Base-by-base conservation (phyloP, 2,329 filamentous ascomycete genomes). In the Curvularia eragrostidis region DNA sequence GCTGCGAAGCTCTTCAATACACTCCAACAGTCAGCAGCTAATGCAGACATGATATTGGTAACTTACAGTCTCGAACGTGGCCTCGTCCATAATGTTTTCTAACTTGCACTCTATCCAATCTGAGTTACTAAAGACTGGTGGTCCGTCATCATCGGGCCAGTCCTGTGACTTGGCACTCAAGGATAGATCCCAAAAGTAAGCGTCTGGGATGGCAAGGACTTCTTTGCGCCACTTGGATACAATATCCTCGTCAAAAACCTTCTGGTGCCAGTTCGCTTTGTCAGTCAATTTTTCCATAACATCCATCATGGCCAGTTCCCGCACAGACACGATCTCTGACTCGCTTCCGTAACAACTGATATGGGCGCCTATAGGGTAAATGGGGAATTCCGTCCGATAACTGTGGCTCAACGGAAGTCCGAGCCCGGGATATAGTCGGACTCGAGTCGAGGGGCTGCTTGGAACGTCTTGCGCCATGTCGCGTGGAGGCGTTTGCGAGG, bases 1-100 rank as follows among this genome's bases (percentile, higher is more conserved):
- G 65, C 78, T 79, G 12, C 74, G 77, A 0, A 87, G 77, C 62
- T 86, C 84, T 7, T 74, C 63, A 24, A 70, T 52, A 44, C 67
- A 70, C 66, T 69, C 41, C 15, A 5, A 43, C n/a, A 2, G 21
- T 26, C 1, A 41, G 55, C 23, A 41, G 32, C 5, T 39, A 23
- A 41, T 23, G 12, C 8, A 23, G 23, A 28, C 3, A 4, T 13
- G 13, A 42, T 13, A 4, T 2, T 26, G 36, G 28, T 12, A 18
- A 30, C 24, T 41, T 59, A 69, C 67, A 49, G 30, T 57, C 15
- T 63, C 49, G 30, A 71, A 66, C 3, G 59, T 46, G 5, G 12
- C 28, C 7, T 58, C 56, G 19, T 43, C 58, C 58, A 69, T 56
- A 19, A 66, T 63, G 5, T 58, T 59, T 18, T 66, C 49, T n/a